These are phyloP conservation scores for Suillus placidus DNA, from an alignment of 768 basidiomycete genomes.

Conservation along the genomic window DNA sequence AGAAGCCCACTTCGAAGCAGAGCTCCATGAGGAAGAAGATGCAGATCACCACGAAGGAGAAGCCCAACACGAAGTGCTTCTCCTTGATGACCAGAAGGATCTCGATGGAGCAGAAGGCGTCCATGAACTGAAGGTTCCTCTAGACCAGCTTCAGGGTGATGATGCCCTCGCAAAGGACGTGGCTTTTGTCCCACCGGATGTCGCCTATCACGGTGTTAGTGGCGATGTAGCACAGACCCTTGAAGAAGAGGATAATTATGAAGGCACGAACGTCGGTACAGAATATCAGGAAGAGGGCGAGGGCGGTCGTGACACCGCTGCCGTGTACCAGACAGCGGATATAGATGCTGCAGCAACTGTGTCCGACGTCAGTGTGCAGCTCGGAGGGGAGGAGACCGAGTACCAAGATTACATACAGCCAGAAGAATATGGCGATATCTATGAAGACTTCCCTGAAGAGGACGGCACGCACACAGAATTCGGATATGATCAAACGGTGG, in stretches of 20 bases:
- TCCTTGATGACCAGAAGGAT: background rate
- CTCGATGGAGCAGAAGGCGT: slow-evolving; percentile 8
- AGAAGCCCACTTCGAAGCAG: slow-evolving; percentile 5
- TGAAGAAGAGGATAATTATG: slow-evolving; percentile 27
- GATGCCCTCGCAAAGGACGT: slow-evolving; percentile 7
- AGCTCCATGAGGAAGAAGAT: background rate
- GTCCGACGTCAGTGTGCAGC: slow-evolving; percentile 17
- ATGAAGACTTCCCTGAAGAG: slow-evolving; percentile 38
- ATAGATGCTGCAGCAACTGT: slow-evolving; percentile 20
- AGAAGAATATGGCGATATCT: slow-evolving; percentile 40
- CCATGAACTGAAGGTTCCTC: slow-evolving; percentile 8
- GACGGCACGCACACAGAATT: slow-evolving; percentile 18
- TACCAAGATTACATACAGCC: slow-evolving; percentile 35
- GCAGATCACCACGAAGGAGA: background rate
- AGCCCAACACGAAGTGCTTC: slow-evolving; percentile 5
- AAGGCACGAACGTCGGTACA: slow-evolving; percentile 18
- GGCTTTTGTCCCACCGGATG: slow-evolving; percentile 11
- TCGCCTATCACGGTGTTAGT: slow-evolving; percentile 22
- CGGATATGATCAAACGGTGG: slow-evolving; percentile 22
- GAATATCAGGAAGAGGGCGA: slow-evolving; percentile 25
- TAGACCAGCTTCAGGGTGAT: slow-evolving; percentile 13
- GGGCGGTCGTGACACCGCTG: slow-evolving; percentile 31
- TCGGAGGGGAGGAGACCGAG: slow-evolving; percentile 36
- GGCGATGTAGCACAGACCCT: slow-evolving; percentile 19
- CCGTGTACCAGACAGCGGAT: slow-evolving; percentile 30